These are phyloP conservation scores for Thelonectria blattea DNA, from an alignment of 2,329 filamentous ascomycete species.

Conservation along the genomic window DNA sequence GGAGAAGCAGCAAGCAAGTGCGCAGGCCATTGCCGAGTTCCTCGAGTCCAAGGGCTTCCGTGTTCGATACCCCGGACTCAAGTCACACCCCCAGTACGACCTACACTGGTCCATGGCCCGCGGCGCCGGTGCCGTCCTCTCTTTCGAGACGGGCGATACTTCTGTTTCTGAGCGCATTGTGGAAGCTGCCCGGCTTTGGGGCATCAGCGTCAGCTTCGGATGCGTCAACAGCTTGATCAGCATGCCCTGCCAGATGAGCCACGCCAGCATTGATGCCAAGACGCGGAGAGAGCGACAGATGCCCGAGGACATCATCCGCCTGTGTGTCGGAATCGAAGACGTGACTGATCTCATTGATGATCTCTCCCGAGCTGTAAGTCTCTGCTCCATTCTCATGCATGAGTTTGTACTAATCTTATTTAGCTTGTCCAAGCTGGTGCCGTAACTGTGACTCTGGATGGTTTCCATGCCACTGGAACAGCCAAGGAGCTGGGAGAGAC, in stretches of 20 bases:
- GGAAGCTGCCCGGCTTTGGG: slow-evolving; percentile 88
- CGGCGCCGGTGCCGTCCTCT: slow-evolving; percentile 90
- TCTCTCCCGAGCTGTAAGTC: slow-evolving; percentile 83
- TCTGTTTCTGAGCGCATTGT: slow-evolving; percentile 89
- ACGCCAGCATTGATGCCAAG: slow-evolving; percentile 96
- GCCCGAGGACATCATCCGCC: slow-evolving; percentile 93
- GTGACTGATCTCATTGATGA: slow-evolving; percentile 91
- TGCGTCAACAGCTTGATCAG: slow-evolving; percentile 98
- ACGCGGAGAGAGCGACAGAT: slow-evolving; percentile 87
- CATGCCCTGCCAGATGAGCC: slow-evolving; percentile 99
- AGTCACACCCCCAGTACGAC: slow-evolving; percentile 95
- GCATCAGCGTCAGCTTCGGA: slow-evolving; percentile 95
- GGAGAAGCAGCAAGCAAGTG: slow-evolving; percentile 97
- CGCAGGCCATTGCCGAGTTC: slow-evolving; percentile 89
- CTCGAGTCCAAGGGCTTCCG: slow-evolving; percentile 91
- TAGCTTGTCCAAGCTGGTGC: slow-evolving; percentile 93
- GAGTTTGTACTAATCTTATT: slow-evolving; percentile 33
- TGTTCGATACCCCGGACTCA: slow-evolving; percentile 92
- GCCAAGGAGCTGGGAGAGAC: slow-evolving; percentile 43
- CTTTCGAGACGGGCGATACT: slow-evolving; percentile 92
- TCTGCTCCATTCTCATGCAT: background rate
- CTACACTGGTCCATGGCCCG: slow-evolving; percentile 95
- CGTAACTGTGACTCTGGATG: slow-evolving; percentile 83
- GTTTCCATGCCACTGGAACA: slow-evolving; percentile 69
- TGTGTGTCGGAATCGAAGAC: slow-evolving; percentile 98